Evolutionary conservation across 805 yeast species (phyloP).

Genomic region (Hanseniaspora lindneri): DNA sequence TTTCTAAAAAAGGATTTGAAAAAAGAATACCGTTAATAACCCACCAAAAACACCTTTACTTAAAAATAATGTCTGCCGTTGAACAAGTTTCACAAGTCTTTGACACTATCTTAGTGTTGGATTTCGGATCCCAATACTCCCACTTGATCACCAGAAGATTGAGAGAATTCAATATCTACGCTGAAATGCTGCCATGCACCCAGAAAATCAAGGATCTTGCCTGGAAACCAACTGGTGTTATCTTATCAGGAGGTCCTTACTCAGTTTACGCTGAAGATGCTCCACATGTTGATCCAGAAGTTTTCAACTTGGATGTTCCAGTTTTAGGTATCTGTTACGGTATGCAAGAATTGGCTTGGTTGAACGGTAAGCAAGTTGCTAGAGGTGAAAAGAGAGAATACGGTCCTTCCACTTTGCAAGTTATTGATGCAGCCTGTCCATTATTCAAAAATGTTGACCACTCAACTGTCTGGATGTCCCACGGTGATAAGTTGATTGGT

Average conservation of each 20-base stretch:
- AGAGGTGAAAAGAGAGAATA: conserved; percentile 97
- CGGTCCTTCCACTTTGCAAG: conserved; percentile 86
- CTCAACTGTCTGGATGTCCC: conserved; percentile 99
- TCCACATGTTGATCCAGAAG: conserved; percentile 93
- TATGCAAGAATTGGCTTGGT: conserved; percentile 98
- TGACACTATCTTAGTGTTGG: conserved; percentile 93
- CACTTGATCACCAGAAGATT: conserved; percentile 93
- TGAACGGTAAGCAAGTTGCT: conserved; percentile 79
- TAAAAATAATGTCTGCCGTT: conserved; percentile 19
- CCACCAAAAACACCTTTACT: not conserved
- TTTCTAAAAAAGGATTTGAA: not conserved
- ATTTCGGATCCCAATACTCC: conserved; percentile 96
- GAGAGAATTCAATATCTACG: conserved; percentile 95
- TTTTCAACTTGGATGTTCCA: conserved; percentile 84
- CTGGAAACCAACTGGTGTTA: conserved; percentile 95
- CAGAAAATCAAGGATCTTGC: conserved; percentile 85
- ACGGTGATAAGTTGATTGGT: conserved; percentile 87
- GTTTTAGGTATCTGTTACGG: conserved; percentile 97
- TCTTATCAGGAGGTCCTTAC: conserved; percentile 94
- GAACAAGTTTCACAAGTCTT: conserved; percentile 72
- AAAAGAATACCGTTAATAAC: not conserved
- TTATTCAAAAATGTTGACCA: conserved; percentile 82
- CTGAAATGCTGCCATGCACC: conserved; percentile 98
- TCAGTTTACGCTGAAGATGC: conserved; percentile 91
- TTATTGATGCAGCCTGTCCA: conserved; percentile 52